Conservation (phyloP, 2,329 filamentous ascomycete genomes). For the Calonectria honghensis region DNA sequence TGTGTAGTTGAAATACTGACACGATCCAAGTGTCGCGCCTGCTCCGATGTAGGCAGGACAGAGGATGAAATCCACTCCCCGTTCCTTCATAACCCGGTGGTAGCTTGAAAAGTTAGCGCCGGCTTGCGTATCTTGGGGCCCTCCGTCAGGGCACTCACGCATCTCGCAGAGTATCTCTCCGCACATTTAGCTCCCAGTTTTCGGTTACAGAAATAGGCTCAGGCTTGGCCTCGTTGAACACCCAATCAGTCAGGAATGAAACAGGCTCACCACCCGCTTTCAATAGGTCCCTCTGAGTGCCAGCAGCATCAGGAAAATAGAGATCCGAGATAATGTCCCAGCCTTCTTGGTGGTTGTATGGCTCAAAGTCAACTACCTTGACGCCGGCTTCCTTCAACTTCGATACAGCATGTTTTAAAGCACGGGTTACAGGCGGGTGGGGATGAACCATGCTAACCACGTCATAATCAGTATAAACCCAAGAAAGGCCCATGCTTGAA, state of each 20-base stretch:
- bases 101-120: conserved; percentile 15
- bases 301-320: conserved; percentile 51
- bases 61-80: conserved; percentile 54
- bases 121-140: background rate
- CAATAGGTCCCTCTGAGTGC: conserved; percentile 44
- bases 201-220: conserved; percentile 37
- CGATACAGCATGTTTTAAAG: conserved; percentile 42
- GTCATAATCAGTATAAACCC: too few species aligned
- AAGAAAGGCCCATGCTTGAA: too few species aligned
- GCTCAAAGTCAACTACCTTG: conserved; percentile 51
- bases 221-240: conserved; percentile 40
- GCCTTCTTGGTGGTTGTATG: conserved; percentile 49
- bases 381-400: conserved; percentile 47
- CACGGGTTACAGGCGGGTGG: conserved; percentile 52
- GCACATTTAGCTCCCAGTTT: conserved; percentile 50
- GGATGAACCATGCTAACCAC: conserved; percentile 41
- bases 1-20: conserved; percentile 56
- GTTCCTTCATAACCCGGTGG: conserved; percentile 44
- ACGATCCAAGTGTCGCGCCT: conserved; percentile 45
- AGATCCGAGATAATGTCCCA: conserved; percentile 47
- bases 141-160: conserved; percentile 1
- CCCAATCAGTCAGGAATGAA: conserved; percentile 50
- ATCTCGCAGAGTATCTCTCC: conserved; percentile 44
- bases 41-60: conserved; percentile 53
- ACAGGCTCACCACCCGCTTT: conserved; percentile 51